Conservation (phyloP, 1,284 basidiomycete species). For the Ustilago esculenta region DNA sequence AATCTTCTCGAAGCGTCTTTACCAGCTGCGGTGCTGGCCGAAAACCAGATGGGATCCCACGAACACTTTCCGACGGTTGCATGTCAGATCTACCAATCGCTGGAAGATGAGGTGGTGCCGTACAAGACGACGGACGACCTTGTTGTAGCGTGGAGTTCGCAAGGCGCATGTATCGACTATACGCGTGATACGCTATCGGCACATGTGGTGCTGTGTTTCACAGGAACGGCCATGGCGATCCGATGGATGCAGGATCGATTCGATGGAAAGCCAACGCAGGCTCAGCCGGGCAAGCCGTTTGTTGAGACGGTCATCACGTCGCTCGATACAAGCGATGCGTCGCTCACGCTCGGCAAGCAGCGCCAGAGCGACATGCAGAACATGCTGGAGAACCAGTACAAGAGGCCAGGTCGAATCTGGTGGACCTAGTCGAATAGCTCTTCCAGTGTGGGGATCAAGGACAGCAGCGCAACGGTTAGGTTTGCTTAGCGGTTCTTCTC, state of each 20-base stretch:
- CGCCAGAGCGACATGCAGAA: slow-evolving; percentile 28
- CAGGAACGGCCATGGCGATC: slow-evolving; percentile 29
- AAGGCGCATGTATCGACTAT: slow-evolving; percentile 50
- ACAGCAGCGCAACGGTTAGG: too few relatives aligned
- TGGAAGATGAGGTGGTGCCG: slow-evolving; percentile 58
- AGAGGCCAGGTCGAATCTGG: slow-evolving; percentile 20
- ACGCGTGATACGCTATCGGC: slow-evolving; percentile 19
- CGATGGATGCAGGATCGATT: slow-evolving; percentile 49
- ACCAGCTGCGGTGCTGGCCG: slow-evolving; percentile 21
- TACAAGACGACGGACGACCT: slow-evolving; percentile 41
- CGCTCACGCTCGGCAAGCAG: slow-evolving; percentile 24
- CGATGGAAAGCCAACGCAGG: slow-evolving; percentile 22
- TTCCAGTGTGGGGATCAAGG: too few relatives aligned
- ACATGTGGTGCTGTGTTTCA: slow-evolving; percentile 44
- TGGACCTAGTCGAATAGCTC: slow-evolving; percentile 22
- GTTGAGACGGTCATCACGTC: slow-evolving; percentile 28
- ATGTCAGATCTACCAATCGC: slow-evolving; percentile 56
- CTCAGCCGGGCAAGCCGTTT: slow-evolving; percentile 20
- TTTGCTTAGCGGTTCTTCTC: too few relatives aligned
- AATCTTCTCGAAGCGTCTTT: slow-evolving; percentile 15
- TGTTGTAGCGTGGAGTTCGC: slow-evolving; percentile 30
- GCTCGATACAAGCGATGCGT: slow-evolving; percentile 31
- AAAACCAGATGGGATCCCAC: slow-evolving; percentile 43
- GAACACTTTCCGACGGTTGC: slow-evolving; percentile 28
- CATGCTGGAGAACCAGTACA: slow-evolving; percentile 31